Conservation (phyloP, 2,329 filamentous ascomycete species). For the Hawksworthiomyces lignivorus region DNA sequence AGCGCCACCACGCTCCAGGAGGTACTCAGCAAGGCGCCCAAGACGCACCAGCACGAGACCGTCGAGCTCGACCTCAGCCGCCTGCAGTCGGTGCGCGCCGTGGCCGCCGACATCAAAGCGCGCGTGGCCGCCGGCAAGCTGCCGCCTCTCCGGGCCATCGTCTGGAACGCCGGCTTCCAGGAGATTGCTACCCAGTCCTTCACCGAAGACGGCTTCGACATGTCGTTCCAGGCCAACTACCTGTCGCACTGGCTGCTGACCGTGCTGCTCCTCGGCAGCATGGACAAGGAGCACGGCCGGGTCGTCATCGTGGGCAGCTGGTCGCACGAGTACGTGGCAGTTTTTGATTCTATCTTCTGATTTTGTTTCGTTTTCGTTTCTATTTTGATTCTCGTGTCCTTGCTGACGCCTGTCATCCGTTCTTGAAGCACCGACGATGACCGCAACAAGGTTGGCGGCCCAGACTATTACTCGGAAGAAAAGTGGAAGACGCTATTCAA, state of each 20-base stretch:
- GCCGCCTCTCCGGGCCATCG: conserved; percentile 21
- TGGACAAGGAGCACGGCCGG: conserved; percentile 24
- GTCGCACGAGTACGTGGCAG: conserved; percentile 21
- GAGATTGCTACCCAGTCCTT: conserved; percentile 19
- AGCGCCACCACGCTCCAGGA: conserved; percentile 6
- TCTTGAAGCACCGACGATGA: conserved; percentile 9
- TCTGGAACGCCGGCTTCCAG: conserved; percentile 20
- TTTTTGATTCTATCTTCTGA: conserved; percentile 6
- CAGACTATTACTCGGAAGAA: conserved; percentile 14
- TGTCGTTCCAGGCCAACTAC: conserved; percentile 25
- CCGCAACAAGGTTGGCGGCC: conserved; percentile 11
- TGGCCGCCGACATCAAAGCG: conserved; percentile 13
- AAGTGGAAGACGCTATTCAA: conserved; percentile 20
- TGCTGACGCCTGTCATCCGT: no score
- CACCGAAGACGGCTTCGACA: conserved; percentile 26
- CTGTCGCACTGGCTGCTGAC: conserved; percentile 26
- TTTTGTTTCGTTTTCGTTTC: neutral
- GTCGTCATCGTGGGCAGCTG: conserved; percentile 25
- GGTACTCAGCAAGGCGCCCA: conserved; percentile 6
- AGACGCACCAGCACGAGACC: conserved; percentile 11
- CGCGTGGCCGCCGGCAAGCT: conserved; percentile 16
- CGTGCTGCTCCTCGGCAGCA: conserved; percentile 24
- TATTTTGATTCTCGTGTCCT: neutral
- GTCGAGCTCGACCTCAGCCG: conserved; percentile 13
- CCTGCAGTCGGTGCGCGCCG: conserved; percentile 12